phyloP scores from a whole-genome alignment of 1,284 basidiomycete species.

The Amylostereum areolatum region DNA sequence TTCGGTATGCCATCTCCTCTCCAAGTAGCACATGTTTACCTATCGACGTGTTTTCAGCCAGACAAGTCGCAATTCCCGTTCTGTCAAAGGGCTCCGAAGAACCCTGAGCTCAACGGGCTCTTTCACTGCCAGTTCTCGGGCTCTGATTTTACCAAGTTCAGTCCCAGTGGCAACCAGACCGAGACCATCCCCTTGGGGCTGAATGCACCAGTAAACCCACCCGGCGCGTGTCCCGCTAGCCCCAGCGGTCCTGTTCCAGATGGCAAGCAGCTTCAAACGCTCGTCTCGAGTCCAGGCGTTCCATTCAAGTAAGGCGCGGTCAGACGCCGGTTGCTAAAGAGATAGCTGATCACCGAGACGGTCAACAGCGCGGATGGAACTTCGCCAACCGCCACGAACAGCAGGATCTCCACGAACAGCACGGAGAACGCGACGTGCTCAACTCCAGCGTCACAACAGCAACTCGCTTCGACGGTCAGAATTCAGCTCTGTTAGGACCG shows the following conservation, averaged over 20 bases:
- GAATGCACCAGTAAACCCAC: conserved; percentile 23
- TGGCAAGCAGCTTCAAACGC: conserved; percentile 41
- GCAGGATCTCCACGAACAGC: too few species aligned
- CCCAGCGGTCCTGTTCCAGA: conserved; percentile 36
- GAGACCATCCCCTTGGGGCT: conserved; percentile 35
- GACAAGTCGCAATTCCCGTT: conserved; percentile 26
- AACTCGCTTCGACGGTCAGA: too few species aligned
- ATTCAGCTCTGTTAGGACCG: too few species aligned
- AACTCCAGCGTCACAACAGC: too few species aligned
- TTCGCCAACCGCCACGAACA: too few species aligned
- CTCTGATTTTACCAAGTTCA: conserved; percentile 26
- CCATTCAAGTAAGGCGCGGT: too few species aligned
- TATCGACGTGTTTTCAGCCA: conserved; percentile 8
- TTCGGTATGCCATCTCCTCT: conserved; percentile 21
- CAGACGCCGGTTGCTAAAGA: too few species aligned
- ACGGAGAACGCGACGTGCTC: too few species aligned
- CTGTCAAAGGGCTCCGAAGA: conserved; percentile 33
- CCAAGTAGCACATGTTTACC: background rate
- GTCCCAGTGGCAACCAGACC: conserved; percentile 22
- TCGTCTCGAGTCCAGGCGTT: conserved; percentile 4
- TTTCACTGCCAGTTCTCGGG: conserved; percentile 38
- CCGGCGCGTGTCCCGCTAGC: conserved; percentile 35
- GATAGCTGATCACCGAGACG: too few species aligned
- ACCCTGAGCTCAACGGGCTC: conserved; percentile 33
- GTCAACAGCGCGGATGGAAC: too few species aligned